These are phyloP conservation scores for Yamadazyma philogaea DNA, from an alignment of 805 yeast species.

Conservation along the genomic window DNA sequence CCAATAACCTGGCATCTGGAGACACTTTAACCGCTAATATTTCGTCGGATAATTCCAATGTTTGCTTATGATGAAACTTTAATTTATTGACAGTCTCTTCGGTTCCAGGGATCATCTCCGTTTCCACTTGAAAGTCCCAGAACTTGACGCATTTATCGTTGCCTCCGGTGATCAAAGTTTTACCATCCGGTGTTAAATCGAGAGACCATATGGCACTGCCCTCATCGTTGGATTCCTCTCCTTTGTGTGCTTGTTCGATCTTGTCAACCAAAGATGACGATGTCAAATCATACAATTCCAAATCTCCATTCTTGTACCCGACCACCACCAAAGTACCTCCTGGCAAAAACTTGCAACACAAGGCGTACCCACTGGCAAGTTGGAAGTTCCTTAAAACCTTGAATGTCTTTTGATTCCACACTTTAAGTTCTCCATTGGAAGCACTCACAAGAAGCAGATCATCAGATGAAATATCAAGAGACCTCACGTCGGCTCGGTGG, in stretches of 20 bases:
- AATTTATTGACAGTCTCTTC: conserved; percentile 47
- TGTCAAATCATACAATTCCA: conserved; percentile 84
- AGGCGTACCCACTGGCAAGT: conserved; percentile 77
- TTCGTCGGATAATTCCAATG: conserved; percentile 84
- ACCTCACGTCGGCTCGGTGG: conserved; percentile 85
- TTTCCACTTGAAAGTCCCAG: conserved; percentile 77
- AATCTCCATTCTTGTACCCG: conserved; percentile 83
- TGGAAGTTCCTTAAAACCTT: conserved; percentile 77
- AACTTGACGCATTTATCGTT: conserved; percentile 88
- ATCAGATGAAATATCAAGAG: conserved; percentile 79
- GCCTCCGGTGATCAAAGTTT: conserved; percentile 82
- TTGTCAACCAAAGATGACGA: conserved; percentile 70
- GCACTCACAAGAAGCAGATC: conserved; percentile 81
- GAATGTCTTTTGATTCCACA: conserved; percentile 77
- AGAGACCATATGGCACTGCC: conserved; percentile 80
- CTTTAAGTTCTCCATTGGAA: conserved; percentile 81
- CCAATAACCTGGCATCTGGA: conserved; percentile 72
- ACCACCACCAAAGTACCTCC: conserved; percentile 85
- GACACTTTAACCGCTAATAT: conserved; percentile 76
- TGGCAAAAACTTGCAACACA: conserved; percentile 78
- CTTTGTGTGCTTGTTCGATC: conserved; percentile 66
- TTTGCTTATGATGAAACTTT: conserved; percentile 68
- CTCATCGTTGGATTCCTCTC: conserved; percentile 22
- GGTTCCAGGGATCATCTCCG: conserved; percentile 71
- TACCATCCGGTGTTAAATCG: conserved; percentile 84